Base-by-base conservation (phyloP, 345 rosid species). In the Salix exigua region DNA sequence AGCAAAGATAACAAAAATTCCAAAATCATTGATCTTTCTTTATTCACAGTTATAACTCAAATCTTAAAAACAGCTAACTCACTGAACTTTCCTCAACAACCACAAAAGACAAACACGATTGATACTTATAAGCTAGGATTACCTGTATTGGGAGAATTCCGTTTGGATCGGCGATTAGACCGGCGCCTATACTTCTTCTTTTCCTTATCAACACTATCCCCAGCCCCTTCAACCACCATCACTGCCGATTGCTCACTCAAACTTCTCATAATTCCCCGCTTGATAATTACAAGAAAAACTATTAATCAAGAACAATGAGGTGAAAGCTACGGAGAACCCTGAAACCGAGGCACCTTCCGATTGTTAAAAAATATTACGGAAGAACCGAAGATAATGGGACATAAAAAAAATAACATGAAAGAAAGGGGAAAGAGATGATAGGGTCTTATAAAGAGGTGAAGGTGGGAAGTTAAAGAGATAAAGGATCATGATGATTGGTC, bases 101-200 rank as follows among this genome's bases (percentile, higher is more conserved):
- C 51, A 48, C 19, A 48, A 48, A 48, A 48, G 51, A 48, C 19
- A 48, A 48, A 16, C 19, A 48, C 19, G 18, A 48, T 14, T 14
- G 16, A 17, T 48, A 16, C 19, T 46, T 46, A 3, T 46, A 26
- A 55, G 62, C 62, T n/a, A 55, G 3, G 26, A 55, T 48, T 48
- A 76, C 80, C 83, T 50, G 78, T 48, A 79, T 46, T 71, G 70
- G 71, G 48, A 83, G 87, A 85, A 82, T 70, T 86, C 76, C 75
- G 87, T 79, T 88, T 92, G 17, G 94, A 87, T 80, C 94, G 92
- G 48, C 97, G 93, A 85, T 55, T 81, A 33, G 88, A 75, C 79
- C 93, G 89, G 51, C 94, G 89, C 53, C 79, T 88, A 76, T 79
- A 91, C 88, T 84, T 92, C 87, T 86, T 91, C 86, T 82, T 81